A percentile compares a stretch with the other conserved stretches of the same genome.
Evolutionary conservation across 805 yeast genomes (phyloP).

Genomic region (Pichia scutulata): DNA sequence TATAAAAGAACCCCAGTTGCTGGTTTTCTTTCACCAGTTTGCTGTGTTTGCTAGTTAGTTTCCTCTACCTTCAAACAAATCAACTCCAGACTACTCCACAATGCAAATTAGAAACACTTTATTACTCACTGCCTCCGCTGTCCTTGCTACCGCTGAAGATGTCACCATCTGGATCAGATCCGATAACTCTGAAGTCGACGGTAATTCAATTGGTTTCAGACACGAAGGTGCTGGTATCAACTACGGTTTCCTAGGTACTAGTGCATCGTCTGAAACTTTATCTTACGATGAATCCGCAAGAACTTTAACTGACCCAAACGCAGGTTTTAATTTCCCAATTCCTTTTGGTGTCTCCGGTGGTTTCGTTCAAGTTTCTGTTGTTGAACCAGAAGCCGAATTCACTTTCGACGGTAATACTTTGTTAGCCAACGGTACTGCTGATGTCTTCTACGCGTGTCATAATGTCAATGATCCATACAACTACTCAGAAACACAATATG

Average conservation of each 20-base stretch:
- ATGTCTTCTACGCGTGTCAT: slow-evolving; percentile 35
- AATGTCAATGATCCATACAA: slow-evolving; percentile 38
- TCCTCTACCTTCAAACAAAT: no score
- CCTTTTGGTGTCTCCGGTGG: slow-evolving; percentile 1
- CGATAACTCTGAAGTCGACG: slow-evolving; percentile 22
- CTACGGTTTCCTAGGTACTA: slow-evolving; percentile 27
- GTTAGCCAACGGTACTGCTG: slow-evolving; percentile 25
- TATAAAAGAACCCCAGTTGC: background rate
- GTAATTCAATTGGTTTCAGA: slow-evolving; percentile 22
- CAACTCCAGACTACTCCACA: background rate
- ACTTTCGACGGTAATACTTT: slow-evolving; percentile 21
- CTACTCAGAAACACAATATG: slow-evolving; percentile 26
- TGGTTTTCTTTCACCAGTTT: background rate
- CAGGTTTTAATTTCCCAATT: background rate
- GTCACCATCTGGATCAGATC: slow-evolving; percentile 24
- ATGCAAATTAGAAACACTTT: slow-evolving; percentile 8
- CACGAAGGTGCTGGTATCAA: slow-evolving; percentile 46
- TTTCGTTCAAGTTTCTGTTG: slow-evolving; percentile 12
- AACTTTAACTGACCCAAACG: slow-evolving; percentile 10
- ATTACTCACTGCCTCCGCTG: slow-evolving; percentile 8
- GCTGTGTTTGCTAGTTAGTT: no score
- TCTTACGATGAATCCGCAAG: slow-evolving; percentile 16
- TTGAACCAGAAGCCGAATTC: slow-evolving; percentile 8
- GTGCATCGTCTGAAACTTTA: slow-evolving; percentile 1
- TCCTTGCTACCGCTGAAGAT: slow-evolving; percentile 6